Evolutionary conservation across 768 basidiomycete genomes (phyloP).

Genomic region (Clitopilus hobsonii): DNA sequence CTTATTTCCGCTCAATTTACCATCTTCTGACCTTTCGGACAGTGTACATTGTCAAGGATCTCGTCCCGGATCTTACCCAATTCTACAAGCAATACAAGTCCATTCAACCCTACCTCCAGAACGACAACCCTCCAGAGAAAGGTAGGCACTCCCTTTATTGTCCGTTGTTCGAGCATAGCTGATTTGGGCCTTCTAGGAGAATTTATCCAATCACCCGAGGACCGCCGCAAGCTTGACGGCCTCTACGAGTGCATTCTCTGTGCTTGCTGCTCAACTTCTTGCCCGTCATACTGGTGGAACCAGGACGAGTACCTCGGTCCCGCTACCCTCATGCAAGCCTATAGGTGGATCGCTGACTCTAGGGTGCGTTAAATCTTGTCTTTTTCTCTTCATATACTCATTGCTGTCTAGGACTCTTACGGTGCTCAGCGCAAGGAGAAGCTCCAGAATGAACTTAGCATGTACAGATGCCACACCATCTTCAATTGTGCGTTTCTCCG

Average conservation of each 20-base stretch:
- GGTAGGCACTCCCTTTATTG: slow-evolving; percentile 20
- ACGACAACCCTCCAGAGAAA: slow-evolving; percentile 81
- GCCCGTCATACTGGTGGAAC: slow-evolving; percentile 99
- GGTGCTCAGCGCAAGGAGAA: slow-evolving; percentile 80
- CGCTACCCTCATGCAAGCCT: slow-evolving; percentile 94
- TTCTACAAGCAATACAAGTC: slow-evolving; percentile 99
- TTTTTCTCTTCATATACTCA: neutral
- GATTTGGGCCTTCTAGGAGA: slow-evolving; percentile 40
- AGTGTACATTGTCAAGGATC: slow-evolving; percentile 99
- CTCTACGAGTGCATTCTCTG: slow-evolving; percentile 98
- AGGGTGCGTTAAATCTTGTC: slow-evolving; percentile 46
- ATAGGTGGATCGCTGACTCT: slow-evolving; percentile 98
- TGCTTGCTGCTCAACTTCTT: slow-evolving; percentile 96
- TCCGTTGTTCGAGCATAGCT: neutral
- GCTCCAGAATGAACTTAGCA: slow-evolving; percentile 91
- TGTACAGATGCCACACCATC: slow-evolving; percentile 98
- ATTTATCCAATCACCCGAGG: slow-evolving; percentile 85
- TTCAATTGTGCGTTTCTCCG: slow-evolving; percentile 71
- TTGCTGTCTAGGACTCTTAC: slow-evolving; percentile 58
- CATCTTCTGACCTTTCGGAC: slow-evolving; percentile 1
- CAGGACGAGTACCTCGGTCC: slow-evolving; percentile 98
- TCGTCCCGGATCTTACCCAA: slow-evolving; percentile 85
- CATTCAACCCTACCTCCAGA: slow-evolving; percentile 94
- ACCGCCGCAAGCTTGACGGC: slow-evolving; percentile 92
- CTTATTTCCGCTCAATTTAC: neutral